phyloP scores from a whole-genome alignment of 805 yeast species.

The Starmerella vaccinii region DNA sequence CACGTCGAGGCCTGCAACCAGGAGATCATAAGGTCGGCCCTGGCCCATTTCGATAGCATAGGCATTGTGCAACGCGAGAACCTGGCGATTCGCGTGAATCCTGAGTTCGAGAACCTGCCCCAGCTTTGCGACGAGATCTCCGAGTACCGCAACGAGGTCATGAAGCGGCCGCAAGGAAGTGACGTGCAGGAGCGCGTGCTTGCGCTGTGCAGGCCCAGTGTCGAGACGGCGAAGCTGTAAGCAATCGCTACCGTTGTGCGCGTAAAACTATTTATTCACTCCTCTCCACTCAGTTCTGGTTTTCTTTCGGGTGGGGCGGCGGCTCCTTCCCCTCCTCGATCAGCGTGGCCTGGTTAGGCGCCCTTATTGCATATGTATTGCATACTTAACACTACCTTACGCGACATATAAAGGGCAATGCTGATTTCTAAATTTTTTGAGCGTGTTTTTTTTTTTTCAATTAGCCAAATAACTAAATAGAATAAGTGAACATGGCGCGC shows the following conservation, averaged over 20 bases:
- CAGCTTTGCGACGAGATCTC: slow-evolving; percentile 31
- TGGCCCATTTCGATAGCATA: slow-evolving; percentile 29
- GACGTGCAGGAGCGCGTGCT: slow-evolving; percentile 8
- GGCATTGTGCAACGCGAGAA: slow-evolving; percentile 28
- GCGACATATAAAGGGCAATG: too few species aligned
- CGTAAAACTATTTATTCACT: background rate
- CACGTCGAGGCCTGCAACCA: slow-evolving; percentile 36
- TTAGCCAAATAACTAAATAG: too few species aligned
- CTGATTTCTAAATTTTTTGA: too few species aligned
- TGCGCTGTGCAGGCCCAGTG: slow-evolving; percentile 8
- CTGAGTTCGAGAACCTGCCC: slow-evolving; percentile 19
- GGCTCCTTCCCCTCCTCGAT: too few species aligned
- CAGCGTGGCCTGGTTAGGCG: too few species aligned
- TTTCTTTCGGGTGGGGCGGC: too few species aligned
- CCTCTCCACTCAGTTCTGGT: too few species aligned
- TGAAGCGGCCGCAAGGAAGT: slow-evolving; percentile 15
- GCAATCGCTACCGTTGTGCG: too few species aligned
- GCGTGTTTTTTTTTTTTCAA: too few species aligned
- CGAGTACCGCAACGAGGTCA: slow-evolving; percentile 30
- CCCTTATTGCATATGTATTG: background rate
- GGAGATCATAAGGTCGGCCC: slow-evolving; percentile 34
- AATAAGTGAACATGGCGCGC: too few species aligned
- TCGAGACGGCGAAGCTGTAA: slow-evolving; percentile 4
- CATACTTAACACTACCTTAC: background rate
- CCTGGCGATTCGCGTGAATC: slow-evolving; percentile 3